Evolutionary conservation across 2,329 filamentous ascomycete genomes (phyloP).

Genomic region (Penicillium sp.): DNA sequence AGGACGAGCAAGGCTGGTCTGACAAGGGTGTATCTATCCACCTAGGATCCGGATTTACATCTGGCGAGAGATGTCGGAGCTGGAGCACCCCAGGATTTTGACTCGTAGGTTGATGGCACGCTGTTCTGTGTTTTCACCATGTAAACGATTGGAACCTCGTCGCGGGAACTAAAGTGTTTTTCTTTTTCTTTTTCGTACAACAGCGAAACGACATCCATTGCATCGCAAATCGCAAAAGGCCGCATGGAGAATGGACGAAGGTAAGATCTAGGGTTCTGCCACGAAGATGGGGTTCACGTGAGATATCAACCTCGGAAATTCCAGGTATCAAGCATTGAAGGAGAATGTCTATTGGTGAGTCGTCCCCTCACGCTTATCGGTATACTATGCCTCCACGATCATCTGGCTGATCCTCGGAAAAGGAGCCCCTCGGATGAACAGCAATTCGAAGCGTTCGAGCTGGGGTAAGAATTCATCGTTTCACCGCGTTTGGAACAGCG

Average conservation of each 20-base stretch:
- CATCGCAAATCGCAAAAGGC: conserved; percentile 8
- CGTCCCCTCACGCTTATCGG: no score
- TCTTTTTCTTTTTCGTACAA: no score
- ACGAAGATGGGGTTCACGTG: no score
- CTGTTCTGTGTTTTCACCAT: no score
- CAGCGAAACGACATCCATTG: conserved; percentile 12
- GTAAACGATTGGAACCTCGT: no score
- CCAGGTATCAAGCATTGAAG: conserved; percentile 13
- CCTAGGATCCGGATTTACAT: neutral
- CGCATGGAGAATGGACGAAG: conserved; percentile 11
- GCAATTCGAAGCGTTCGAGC: conserved; percentile 13
- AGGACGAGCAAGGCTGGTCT: no score
- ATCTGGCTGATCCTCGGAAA: neutral
- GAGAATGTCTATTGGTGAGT: conserved; percentile 12
- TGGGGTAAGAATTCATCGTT: conserved; percentile 3
- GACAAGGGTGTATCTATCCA: neutral
- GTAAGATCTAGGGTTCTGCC: neutral
- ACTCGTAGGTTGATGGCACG: neutral
- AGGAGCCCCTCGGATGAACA: conserved; percentile 14
- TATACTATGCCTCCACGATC: no score
- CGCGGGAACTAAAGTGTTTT: no score
- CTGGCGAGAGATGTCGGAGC: neutral
- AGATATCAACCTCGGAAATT: no score
- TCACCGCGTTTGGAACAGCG: neutral
- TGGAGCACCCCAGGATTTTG: neutral